Conservation (phyloP, 83 land plant species). For the Thuja plicata region DNA sequence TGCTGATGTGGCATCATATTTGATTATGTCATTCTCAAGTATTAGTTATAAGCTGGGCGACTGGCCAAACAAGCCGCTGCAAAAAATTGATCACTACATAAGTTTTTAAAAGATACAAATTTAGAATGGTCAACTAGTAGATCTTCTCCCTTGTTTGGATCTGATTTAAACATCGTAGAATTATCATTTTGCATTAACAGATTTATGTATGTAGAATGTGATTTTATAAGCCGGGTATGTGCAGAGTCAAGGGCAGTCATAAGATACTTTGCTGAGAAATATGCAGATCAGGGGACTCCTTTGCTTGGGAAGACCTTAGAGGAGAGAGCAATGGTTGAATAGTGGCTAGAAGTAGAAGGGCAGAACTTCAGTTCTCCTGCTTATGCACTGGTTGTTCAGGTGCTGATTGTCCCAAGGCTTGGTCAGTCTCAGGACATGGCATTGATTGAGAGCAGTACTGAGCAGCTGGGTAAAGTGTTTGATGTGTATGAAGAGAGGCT, state of each 20-base stretch:
- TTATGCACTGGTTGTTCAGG: constrained; percentile 26
- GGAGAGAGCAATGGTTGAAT: constrained; percentile 55
- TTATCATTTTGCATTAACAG: not conserved
- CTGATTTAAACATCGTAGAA: not conserved
- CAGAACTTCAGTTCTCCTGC: constrained; percentile 52
- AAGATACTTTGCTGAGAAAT: constrained; percentile 50
- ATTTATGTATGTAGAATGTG: too few species aligned
- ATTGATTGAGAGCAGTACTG: constrained; percentile 25
- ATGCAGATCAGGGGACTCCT: constrained; percentile 32
- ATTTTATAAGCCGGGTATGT: not conserved
- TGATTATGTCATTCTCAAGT: too few species aligned
- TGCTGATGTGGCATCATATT: too few species aligned
- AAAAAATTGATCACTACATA: too few species aligned
- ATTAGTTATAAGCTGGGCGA: too few species aligned
- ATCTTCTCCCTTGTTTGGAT: not conserved
- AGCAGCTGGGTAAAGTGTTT: constrained; percentile 42
- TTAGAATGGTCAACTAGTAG: too few species aligned
- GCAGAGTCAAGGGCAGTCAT: constrained; percentile 80
- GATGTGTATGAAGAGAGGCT: constrained; percentile 50
- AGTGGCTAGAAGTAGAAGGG: constrained; percentile 81
- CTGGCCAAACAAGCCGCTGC: too few species aligned
- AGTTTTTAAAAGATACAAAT: too few species aligned
- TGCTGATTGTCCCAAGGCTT: constrained; percentile 16
- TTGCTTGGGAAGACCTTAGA: constrained; percentile 20
- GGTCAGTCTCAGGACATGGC: constrained; percentile 30